Base-by-base conservation (phyloP, 257 asterid species). In the Plectranthus barbatus region DNA sequence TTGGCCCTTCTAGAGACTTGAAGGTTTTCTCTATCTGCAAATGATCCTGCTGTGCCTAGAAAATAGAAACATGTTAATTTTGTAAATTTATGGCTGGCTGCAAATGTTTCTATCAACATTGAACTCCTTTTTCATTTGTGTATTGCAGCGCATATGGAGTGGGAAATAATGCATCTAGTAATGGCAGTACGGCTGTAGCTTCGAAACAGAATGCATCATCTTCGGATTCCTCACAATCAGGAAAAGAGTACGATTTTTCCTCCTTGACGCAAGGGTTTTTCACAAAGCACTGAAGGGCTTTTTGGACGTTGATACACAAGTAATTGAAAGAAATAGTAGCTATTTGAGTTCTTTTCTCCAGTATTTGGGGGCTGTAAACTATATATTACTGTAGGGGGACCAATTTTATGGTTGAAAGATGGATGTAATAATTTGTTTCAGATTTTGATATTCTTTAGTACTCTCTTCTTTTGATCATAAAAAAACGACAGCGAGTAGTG, bases 191-290 rank as follows among this genome's bases (percentile, higher is more conserved):
- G 18, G 68, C 88, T 20, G 87, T 81, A 64, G 74, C 72, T 18
- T 73, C 66, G 64, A 74, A 66, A 75, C 83, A 72, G 56, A 60
- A 79, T 42, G 34, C 81, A 34, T 7, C 88, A 5, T 56, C 88
- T 15, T 74, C 95, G 34, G 62, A 79, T 42, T 67, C 95, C 61
- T 49, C 79, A 2, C 85, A 80, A 79, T 41, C 88, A 0, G 86
- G 81, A 62, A 86, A 83, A 77, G 99, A 92, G 58, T 89, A 62
- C 9, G 97, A 92, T 70, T 92, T 92, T 71, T 92, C 99, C 74
- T 89, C 99, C 9, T 74, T 92, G 86, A 89, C 99, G 3, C 89
- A 86, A 64, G 96, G 91, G 18, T 79, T 89, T 47, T 88, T 92
- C 81, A 62, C 95, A 11, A 92, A 89, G 70, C 84, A 70, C 17